phyloP scores from a whole-genome alignment of 1,284 basidiomycete genomes.

The Boletus albobrunnescens region DNA sequence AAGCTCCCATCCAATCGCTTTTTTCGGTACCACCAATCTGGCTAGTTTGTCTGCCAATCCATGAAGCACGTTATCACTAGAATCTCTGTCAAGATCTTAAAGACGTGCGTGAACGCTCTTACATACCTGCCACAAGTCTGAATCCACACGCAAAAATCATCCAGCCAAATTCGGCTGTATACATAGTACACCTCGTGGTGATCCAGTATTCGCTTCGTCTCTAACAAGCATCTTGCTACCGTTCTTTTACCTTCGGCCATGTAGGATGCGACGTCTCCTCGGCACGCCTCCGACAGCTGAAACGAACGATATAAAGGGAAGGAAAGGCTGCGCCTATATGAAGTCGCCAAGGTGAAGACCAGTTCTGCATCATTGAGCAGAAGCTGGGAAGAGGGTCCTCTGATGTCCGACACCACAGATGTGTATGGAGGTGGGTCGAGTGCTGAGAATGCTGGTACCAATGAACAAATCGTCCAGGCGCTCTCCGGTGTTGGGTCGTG shows the following conservation, averaged over 20 bases:
- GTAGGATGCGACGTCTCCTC: constrained; percentile 55
- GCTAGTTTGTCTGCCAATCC: constrained; percentile 44
- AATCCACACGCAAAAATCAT: constrained; percentile 75
- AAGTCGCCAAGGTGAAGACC: constrained; percentile 47
- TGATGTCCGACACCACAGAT: constrained; percentile 9
- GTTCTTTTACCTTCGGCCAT: constrained; percentile 57
- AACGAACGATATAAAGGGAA: constrained; percentile 78
- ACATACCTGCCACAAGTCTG: constrained; percentile 58
- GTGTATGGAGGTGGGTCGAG: constrained; percentile 63
- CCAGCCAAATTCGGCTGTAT: constrained; percentile 78
- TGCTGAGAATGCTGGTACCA: constrained; percentile 72
- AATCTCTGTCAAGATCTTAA: constrained; percentile 7
- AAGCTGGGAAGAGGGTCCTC: constrained; percentile 8
- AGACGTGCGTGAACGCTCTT: neutral
- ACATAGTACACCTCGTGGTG: constrained; percentile 79
- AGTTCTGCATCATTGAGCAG: constrained; percentile 49
- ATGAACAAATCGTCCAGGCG: constrained; percentile 71
- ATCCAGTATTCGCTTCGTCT: constrained; percentile 67
- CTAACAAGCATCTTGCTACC: constrained; percentile 60
- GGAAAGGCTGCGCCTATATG: constrained; percentile 66
- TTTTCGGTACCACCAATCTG: constrained; percentile 46
- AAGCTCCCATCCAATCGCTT: constrained; percentile 62
- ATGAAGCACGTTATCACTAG: constrained; percentile 54
- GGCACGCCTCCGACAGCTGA: constrained; percentile 62
- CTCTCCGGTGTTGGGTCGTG: constrained; percentile 77